phyloP scores from a whole-genome alignment of 371 early-diverging fungal species.

The Lichtheimia ornata region DNA sequence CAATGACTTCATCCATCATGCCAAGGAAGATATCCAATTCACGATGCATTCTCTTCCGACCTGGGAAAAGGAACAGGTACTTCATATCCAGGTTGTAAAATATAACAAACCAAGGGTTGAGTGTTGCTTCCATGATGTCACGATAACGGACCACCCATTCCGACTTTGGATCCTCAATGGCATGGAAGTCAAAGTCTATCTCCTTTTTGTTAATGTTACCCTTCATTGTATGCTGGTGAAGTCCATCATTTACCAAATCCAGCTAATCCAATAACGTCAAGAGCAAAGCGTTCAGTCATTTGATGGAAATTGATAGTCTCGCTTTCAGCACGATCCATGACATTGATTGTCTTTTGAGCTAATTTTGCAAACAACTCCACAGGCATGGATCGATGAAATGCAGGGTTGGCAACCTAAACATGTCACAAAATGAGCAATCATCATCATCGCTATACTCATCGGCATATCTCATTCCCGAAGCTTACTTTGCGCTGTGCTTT shows the following conservation, averaged over 20 bases:
- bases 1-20: conserved; percentile 40
- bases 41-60: conserved; percentile 29
- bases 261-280: conserved; percentile 40
- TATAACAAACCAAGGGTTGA: conserved; percentile 19
- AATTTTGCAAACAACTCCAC: conserved; percentile 30
- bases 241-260: conserved; percentile 19
- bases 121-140: conserved; percentile 17
- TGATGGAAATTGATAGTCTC: conserved; percentile 1
- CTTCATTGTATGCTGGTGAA: no score
- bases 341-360: conserved; percentile 19
- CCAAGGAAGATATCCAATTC: conserved; percentile 30
- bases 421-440: background rate
- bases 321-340: conserved; percentile 1
- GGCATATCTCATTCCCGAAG: no score
- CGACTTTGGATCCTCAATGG: conserved; percentile 14
- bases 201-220: no score
- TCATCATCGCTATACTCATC: background rate
- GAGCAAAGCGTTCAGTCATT: conserved; percentile 22
- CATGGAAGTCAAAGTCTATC: conserved; percentile 18
- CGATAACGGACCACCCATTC: conserved; percentile 20
- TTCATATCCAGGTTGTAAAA: conserved; percentile 22
- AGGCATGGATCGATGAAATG: conserved; percentile 44
- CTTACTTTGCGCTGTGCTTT: conserved; percentile 23
- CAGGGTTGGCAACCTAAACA: conserved; percentile 37
- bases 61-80: conserved; percentile 17